These are phyloP conservation scores for Irineochytrium annulatum DNA, from an alignment of 192 early-diverging fungal genomes.

Conservation along the genomic window DNA sequence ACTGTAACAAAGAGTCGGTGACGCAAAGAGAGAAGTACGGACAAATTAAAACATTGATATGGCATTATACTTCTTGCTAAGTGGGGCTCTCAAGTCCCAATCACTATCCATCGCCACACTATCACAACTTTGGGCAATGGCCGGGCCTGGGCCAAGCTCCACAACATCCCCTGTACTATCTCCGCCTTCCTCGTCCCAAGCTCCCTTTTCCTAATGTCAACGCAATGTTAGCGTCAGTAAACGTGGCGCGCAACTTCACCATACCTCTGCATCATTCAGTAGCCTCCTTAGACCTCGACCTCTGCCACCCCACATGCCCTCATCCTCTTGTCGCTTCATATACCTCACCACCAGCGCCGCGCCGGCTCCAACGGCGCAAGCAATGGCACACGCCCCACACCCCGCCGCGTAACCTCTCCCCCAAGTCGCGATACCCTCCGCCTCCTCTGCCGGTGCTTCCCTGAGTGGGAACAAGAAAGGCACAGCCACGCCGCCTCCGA, in stretches of 20 bases:
- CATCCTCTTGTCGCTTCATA: conserved; percentile 24
- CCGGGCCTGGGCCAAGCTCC: too few species aligned
- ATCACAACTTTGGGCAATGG: too few species aligned
- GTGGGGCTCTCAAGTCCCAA: too few species aligned
- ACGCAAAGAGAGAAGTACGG: too few species aligned
- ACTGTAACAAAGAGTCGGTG: too few species aligned
- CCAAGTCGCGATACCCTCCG: conserved; percentile 2
- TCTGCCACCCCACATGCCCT: conserved; percentile 24
- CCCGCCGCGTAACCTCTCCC: conserved; percentile 5
- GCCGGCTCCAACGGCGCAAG: conserved; percentile 4
- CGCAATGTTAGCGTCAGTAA: too few species aligned
- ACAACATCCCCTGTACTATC: too few species aligned
- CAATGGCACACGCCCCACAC: conserved; percentile 13
- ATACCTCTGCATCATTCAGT: conserved; percentile 38
- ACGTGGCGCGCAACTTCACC: too few species aligned
- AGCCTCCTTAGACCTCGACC: conserved; percentile 30
- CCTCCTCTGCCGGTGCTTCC: neutral
- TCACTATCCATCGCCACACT: too few species aligned
- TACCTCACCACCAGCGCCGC: conserved; percentile 20
- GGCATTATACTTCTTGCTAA: too few species aligned
- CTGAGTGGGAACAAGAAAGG: conserved; percentile 10
- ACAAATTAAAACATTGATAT: too few species aligned
- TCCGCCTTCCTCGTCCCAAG: neutral
- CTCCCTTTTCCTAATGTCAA: conserved; percentile 6
- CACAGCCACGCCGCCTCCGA: neutral